Base-by-base conservation (phyloP, 345 rosid genomes). In the Lagerstroemia speciosa region DNA sequence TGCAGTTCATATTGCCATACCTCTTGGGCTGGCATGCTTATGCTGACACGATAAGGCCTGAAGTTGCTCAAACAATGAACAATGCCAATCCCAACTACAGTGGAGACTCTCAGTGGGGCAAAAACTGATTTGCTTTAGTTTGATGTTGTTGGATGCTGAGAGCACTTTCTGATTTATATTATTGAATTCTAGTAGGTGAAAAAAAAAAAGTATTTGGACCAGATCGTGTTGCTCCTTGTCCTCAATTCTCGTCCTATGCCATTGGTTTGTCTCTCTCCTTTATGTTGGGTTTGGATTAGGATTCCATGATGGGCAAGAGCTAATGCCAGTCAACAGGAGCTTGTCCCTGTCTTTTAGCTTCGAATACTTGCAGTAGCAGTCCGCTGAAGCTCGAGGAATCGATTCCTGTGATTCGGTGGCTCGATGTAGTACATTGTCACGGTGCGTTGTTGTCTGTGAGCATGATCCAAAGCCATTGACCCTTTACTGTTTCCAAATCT, bases 1-100 rank as follows among this genome's bases (percentile, higher is more conserved):
- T 70, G 83, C 90, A 92, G 96, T 92, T 82, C 67, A 67, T 90
- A 64, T 75, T 93, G 82, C 98, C 98, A 0, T 82, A 85, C 80
- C 81, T 93, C 22, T 61, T 93, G 69, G 98, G 97, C 38, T 93
- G 96, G 98, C 85, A 89, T 33, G 84, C 96, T 46, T 90, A 78
- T 69, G 89, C 88, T 2, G 78, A 74, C 74, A 74, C 90, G 64
- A 83, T 80, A 64, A 87, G 72, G 78, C 88, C 85, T 0, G 85
- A 82, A 37, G 86, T 84, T n/a, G 24, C 71, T n/a, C 76, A 72
- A 75, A 79, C 79, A 1, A 46, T 32, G 61, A 88, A 81, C 71
- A 81, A 72, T 68, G 87, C 83, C 1, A 83, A 74, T 62, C 77
- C 96, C 24, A 81, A 83, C 76, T 81, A 75, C 61, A 92, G 92